These are phyloP conservation scores for Zygoascus sp. DNA, from an alignment of 1,139 yeast genomes.

Conservation along the genomic window DNA sequence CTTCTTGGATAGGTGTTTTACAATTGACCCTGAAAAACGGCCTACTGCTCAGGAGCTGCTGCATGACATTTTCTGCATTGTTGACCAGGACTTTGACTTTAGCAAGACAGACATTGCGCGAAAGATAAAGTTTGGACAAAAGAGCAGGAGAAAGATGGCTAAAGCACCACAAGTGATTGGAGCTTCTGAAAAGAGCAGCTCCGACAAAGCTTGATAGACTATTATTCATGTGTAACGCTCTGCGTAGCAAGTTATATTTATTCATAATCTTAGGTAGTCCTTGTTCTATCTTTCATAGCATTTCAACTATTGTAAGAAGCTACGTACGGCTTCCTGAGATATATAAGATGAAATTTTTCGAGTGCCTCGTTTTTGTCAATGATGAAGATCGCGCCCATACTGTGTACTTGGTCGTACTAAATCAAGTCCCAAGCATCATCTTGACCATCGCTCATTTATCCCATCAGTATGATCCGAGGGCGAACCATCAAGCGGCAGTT, in stretches of 20 bases:
- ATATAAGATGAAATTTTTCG: no score
- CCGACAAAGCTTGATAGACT: no score
- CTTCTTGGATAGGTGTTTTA: constrained; percentile 74
- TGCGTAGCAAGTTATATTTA: not conserved
- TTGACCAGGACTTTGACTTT: constrained; percentile 52
- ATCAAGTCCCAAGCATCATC: no score
- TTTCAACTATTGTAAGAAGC: not conserved
- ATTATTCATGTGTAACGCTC: no score
- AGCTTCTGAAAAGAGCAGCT: not conserved
- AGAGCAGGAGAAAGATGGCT: not conserved
- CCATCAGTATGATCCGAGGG: constrained; percentile 2
- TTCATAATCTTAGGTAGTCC: not conserved
- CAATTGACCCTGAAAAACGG: constrained; percentile 68
- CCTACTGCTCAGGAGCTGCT: constrained; percentile 80
- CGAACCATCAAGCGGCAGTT: not conserved
- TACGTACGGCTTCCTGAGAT: not conserved
- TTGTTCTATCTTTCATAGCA: no score
- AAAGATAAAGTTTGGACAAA: constrained; percentile 36
- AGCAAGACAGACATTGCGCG: constrained; percentile 59
- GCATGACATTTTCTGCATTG: constrained; percentile 56
- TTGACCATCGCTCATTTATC: no score
- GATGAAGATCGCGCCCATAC: no score
- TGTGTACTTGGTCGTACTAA: no score
- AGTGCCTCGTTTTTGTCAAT: no score
- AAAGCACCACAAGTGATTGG: not conserved